Evolutionary conservation across 352 stramenopile species (phyloP), one percentile per base, ranked within the genome.

Genomic region (Phytophthora multivora): DNA sequence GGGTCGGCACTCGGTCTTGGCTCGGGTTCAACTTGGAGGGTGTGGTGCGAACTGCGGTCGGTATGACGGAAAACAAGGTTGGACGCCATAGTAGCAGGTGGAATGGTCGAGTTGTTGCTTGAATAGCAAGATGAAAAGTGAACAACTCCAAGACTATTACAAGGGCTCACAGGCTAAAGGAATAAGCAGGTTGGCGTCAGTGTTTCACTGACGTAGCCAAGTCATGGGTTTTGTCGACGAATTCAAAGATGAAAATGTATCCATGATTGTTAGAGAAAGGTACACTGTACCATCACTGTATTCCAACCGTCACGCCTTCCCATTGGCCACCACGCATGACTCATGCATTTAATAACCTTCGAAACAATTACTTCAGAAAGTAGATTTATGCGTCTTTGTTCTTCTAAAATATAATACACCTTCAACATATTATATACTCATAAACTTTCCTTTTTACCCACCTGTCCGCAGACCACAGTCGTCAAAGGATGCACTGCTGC

Each of bases 401-500:
- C 28, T 9, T 33, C 28, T 33, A 12, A 33, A 33, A 10, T 12
- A 33, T 33, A 12, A 33, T 33, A 12, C 28, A 12, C 9, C 28
- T 33, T 33, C 9, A 33, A 12, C 10, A 33, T 33, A 33, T 1
- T 13, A 33, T 33, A 33, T 33, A 33, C 28, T 12, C 28, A 33
- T 8, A 10, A 33, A 33, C 28, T 33, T 33, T 12, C 28, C 8
- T 4, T 33, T 33, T 9, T 9, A 33, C 8, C 28, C 7, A 33
- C 28, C 28, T 33, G 3, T 23, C 16, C 15, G 33, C 51, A 13
- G 6, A 31, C 19, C 15, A 45, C 25, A 55, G 53, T 50, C 39
- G 5, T 19, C 49, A 59, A 70, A 61, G 49, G 45, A 66, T 71
- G 61, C 41, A 21, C 38, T 31, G 19, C 11, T 69, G 31, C 39